Conservation (phyloP, 2,329 filamentous ascomycete species). For the Dryadomyces sulphureus region DNA sequence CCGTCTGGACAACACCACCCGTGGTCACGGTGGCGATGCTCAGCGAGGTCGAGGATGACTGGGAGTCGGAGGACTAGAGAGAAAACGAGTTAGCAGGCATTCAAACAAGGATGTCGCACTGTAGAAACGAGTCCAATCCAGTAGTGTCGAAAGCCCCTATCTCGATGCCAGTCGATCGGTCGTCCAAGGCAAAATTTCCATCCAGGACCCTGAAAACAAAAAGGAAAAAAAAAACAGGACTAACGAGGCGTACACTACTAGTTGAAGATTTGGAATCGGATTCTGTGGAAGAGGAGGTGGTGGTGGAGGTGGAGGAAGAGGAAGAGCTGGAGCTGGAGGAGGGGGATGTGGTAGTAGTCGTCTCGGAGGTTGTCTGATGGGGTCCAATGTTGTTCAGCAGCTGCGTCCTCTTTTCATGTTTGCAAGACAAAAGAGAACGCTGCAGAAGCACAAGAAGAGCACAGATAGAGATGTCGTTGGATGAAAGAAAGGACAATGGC, state of each 20-base stretch:
- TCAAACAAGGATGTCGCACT: no score
- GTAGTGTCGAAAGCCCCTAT: no score
- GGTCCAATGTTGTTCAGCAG: constrained; percentile 2
- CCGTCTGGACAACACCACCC: constrained; percentile 36
- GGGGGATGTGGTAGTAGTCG: neutral
- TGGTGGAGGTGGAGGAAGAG: neutral
- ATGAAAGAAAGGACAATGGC: neutral
- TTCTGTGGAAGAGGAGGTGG: neutral
- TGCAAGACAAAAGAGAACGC: neutral
- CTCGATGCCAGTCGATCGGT: no score
- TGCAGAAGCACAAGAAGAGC: neutral
- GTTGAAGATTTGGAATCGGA: no score
- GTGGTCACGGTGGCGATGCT: constrained; percentile 37
- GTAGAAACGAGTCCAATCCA: no score
- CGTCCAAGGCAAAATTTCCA: neutral
- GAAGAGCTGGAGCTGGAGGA: neutral
- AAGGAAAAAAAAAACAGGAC: neutral
- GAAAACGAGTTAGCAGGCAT: neutral
- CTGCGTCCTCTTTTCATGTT: neutral
- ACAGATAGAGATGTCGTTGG: neutral
- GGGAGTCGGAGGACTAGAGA: neutral
- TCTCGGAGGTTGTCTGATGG: constrained; percentile 3
- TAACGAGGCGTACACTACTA: constrained; percentile 8
- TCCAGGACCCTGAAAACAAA: neutral
- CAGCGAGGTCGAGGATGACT: neutral